Base-by-base conservation (phyloP, 768 basidiomycete species). In the Pulveroboletus sp. region DNA sequence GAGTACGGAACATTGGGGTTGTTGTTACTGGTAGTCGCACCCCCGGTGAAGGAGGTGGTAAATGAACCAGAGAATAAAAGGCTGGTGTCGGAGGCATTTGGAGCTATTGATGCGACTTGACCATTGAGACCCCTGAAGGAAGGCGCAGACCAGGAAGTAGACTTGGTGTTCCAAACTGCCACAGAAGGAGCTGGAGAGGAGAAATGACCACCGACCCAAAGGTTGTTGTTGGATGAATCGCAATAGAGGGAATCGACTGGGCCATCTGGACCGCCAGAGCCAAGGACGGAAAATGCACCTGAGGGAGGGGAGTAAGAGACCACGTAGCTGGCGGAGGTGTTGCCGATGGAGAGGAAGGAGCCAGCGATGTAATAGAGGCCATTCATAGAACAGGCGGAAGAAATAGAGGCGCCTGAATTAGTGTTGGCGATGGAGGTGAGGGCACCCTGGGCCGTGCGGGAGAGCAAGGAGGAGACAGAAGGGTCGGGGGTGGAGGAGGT, bases 31-130 rank as follows among this genome's bases (percentile, higher is more conserved):
- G 59, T 46, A 14, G 70, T 68, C 6, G 67, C 73, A 53, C 72
- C 77, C 38, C 82, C 82, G 24, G 69, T 68, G 63, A 90, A 93
- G 1, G 80, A 71, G 3, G 89, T 86, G 47, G 86, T 59, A 73
- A 99, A 99, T 12, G 86, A 85, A 32, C 96, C 96, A 1, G 87
- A 78, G 62, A 98, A 93, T 64, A 93, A 86, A 46, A 97, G 70
- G 54, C 86, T 89, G 12, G 76, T 71, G 46, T 78, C 76, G 45
- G 89, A 83, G 30, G 83, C 71, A 58, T 88, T 89, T 26, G 85
- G 71, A 30, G 81, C 76, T 61, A 98, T 96, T 40, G 88, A 86
- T 23, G 74, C 65, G 46, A 98, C 90, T 57, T 78, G 73, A 9
- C 79, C 77, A 32, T 79, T 71, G 34, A 99, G 74, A 29, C 94